These are phyloP conservation scores for Musa balbisiana DNA, from an alignment of 202 grass and related monocot species.

Conservation along the genomic window DNA sequence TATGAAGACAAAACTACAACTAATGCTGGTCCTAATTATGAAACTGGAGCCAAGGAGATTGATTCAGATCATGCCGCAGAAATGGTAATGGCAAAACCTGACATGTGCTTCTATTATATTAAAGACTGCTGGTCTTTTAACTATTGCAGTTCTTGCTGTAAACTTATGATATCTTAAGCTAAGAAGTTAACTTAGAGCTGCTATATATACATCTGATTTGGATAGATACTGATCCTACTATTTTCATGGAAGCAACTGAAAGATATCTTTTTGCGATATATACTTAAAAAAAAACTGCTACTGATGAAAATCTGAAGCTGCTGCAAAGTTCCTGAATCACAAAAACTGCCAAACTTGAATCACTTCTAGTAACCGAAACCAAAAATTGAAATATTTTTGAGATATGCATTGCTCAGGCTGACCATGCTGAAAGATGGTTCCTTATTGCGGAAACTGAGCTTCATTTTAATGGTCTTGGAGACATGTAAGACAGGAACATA, in stretches of 20 bases:
- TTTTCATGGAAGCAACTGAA: too few species aligned
- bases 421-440: neutral
- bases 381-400: neutral
- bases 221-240: too few species aligned
- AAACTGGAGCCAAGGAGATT: constrained; percentile 23
- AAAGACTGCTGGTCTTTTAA: neutral
- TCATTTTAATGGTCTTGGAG: neutral
- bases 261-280: too few species aligned
- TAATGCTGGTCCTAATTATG: constrained; percentile 28
- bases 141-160: neutral
- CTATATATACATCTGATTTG: too few species aligned
- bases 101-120: neutral
- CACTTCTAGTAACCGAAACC: neutral
- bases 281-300: too few species aligned
- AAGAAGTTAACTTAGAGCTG: too few species aligned
- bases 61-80: neutral
- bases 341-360: neutral
- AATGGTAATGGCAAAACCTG: neutral
- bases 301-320: neutral
- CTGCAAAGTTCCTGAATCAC: neutral
- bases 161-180: neutral
- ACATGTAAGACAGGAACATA: neutral
- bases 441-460: neutral
- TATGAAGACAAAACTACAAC: constrained; percentile 20
- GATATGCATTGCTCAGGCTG: neutral